Conservation (phyloP, 2,329 filamentous ascomycete species). For the Leptographium lundbergii region DNA sequence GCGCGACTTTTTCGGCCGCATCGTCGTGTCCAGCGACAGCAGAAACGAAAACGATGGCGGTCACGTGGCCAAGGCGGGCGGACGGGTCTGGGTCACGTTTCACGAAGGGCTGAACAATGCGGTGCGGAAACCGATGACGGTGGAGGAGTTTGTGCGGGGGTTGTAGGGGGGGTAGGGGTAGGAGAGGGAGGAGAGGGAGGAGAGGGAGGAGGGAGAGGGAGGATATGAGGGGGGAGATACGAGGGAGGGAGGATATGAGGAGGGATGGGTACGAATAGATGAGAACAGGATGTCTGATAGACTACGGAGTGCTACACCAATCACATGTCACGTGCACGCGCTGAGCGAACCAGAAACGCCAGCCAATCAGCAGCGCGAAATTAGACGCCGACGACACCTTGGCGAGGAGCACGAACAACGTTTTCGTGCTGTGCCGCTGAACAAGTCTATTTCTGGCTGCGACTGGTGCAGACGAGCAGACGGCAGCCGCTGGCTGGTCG, state of each 20-base stretch:
- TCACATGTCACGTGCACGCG: too few relatives aligned
- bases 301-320: too few relatives aligned
- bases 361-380: not conserved
- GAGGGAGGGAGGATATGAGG: too few relatives aligned
- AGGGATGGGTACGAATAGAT: too few relatives aligned
- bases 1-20: constrained; percentile 75
- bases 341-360: not conserved
- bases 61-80: constrained; percentile 9
- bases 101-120: constrained; percentile 89
- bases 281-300: too few relatives aligned
- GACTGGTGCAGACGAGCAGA: too few relatives aligned
- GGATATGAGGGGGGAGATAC: too few relatives aligned
- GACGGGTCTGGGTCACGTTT: constrained; percentile 72
- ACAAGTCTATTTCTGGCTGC: not conserved
- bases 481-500: too few relatives aligned
- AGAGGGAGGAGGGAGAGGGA: too few relatives aligned
- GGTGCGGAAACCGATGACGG: constrained; percentile 72
- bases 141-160: constrained; percentile 64
- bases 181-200: too few relatives aligned
- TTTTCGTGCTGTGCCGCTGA: too few relatives aligned
- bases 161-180: constrained; percentile 26
- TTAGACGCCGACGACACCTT: not conserved
- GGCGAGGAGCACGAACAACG: too few relatives aligned
- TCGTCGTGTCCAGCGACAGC: constrained; percentile 33
- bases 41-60: constrained; percentile 19